Percentiles rank a stretch among this genome's conserved stretches.
Conservation (phyloP, 306 rosid species). For the Rosa rugosa region DNA sequence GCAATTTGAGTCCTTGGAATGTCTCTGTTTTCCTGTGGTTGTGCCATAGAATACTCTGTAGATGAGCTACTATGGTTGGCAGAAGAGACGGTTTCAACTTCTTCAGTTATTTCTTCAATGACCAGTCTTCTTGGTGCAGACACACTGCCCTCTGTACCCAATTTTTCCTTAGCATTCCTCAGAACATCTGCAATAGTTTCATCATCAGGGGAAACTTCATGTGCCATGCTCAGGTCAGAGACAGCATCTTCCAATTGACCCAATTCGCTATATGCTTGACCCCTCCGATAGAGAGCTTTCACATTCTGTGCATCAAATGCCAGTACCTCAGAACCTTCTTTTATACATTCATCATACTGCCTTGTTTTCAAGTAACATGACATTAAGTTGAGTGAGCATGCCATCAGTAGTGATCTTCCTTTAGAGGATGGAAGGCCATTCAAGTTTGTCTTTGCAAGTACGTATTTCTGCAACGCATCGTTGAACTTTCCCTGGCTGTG, state of each 20-base stretch:
- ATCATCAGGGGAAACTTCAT: constrained; percentile 70
- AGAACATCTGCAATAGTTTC: constrained; percentile 65
- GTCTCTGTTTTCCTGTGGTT: constrained; percentile 33
- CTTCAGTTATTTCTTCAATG: constrained; percentile 90
- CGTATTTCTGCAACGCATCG: constrained; percentile 77
- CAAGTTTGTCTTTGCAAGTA: constrained; percentile 80
- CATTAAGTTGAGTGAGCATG: constrained; percentile 96
- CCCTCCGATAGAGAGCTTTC: constrained; percentile 95
- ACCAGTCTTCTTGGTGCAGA: constrained; percentile 47
- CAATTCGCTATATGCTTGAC: constrained; percentile 88
- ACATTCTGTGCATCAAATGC: constrained; percentile 67
- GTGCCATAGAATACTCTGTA: neutral
- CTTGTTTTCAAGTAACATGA: constrained; percentile 88
- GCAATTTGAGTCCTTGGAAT: constrained; percentile 39
- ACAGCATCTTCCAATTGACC: constrained; percentile 72
- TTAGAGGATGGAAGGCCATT: constrained; percentile 61
- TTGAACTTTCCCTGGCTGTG: constrained; percentile 72
- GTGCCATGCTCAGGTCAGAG: constrained; percentile 71
- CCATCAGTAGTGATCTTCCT: constrained; percentile 70
- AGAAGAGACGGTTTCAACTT: constrained; percentile 42
- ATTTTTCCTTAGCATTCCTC: constrained; percentile 65
- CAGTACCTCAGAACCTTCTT: constrained; percentile 95
- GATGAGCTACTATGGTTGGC: constrained; percentile 40
- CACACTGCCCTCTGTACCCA: constrained; percentile 46
- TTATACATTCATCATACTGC: constrained; percentile 72